phyloP scores from a whole-genome alignment of 768 basidiomycete species.

The Russula foetens region DNA sequence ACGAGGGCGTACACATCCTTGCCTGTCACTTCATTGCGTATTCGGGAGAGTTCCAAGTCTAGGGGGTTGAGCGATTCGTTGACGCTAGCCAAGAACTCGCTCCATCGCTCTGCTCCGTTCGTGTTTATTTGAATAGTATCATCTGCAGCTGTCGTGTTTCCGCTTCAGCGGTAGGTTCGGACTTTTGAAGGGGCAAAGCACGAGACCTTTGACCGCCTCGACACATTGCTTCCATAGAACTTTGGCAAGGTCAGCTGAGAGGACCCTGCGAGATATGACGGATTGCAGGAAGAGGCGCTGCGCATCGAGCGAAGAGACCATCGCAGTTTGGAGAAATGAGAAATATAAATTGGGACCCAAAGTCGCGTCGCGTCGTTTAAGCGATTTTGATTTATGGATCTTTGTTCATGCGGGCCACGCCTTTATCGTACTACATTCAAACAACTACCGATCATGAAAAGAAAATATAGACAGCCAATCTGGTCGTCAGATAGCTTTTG shows the following conservation, averaged over 20 bases:
- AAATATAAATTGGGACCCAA: not conserved
- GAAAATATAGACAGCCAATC: not conserved
- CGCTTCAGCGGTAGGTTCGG: not conserved
- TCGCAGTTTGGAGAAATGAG: constrained; percentile 23
- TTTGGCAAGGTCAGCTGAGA: constrained; percentile 58
- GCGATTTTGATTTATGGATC: too few relatives aligned
- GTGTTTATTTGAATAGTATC: constrained; percentile 40
- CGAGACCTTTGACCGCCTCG: constrained; percentile 51
- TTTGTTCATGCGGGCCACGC: too few relatives aligned
- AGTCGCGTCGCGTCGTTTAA: not conserved
- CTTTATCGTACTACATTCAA: not conserved
- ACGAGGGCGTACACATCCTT: constrained; percentile 63
- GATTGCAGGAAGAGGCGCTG: constrained; percentile 75
- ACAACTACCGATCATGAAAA: not conserved
- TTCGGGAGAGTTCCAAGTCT: constrained; percentile 61
- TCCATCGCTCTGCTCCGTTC: constrained; percentile 43
- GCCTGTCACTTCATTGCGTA: constrained; percentile 58
- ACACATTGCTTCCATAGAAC: constrained; percentile 61
- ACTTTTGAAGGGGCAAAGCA: constrained; percentile 23
- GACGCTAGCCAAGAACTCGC: constrained; percentile 47
- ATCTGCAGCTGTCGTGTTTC: constrained; percentile 38
- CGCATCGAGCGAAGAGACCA: constrained; percentile 54
- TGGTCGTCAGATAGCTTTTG: not conserved
- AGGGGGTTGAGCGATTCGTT: constrained; percentile 59
- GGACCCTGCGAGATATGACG: constrained; percentile 57